Percentiles rank a stretch among this genome's conserved stretches.
phyloP scores from a whole-genome alignment of 1,284 basidiomycete genomes.

The Athelia sp. region DNA sequence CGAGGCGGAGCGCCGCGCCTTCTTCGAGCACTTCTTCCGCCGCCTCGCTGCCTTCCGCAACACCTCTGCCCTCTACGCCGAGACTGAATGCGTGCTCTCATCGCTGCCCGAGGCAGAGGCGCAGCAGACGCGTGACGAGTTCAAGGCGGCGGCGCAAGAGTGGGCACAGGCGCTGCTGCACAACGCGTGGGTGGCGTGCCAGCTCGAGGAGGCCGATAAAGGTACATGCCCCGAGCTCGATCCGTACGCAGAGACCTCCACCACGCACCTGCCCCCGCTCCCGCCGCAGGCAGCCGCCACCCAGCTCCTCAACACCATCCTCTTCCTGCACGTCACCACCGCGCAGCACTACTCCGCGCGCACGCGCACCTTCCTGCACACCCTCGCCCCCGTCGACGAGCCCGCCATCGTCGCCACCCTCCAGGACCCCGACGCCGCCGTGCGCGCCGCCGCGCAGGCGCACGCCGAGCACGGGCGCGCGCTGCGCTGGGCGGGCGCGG shows the following conservation, averaged over 20 bases:
- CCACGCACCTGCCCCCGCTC: conserved; percentile 32
- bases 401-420: conserved; percentile 38
- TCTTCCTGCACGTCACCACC: conserved; percentile 46
- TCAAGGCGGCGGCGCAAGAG: conserved; percentile 30
- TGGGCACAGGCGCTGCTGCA: conserved; percentile 45
- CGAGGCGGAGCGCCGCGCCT: neutral
- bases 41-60: conserved; percentile 45
- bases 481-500: conserved; percentile 43
- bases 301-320: conserved; percentile 40
- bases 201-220: conserved; percentile 7
- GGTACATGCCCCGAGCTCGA: conserved; percentile 33
- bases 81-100: conserved; percentile 29
- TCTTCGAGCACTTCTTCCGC: conserved; percentile 39
- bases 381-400: conserved; percentile 40
- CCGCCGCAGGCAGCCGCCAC: conserved; percentile 30
- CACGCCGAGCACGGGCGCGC: conserved; percentile 39
- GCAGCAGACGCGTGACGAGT: conserved; percentile 21
- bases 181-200: conserved; percentile 43
- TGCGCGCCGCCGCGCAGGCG: conserved; percentile 40
- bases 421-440: conserved; percentile 42
- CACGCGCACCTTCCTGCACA: conserved; percentile 44
- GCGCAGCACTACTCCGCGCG: conserved; percentile 47
- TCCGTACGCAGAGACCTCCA: conserved; percentile 41
- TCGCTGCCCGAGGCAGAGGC: conserved; percentile 16
- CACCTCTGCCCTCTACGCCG: conserved; percentile 33